These are phyloP conservation scores for Boeremia exigua DNA, from an alignment of 2,329 filamentous ascomycete genomes.

Conservation along the genomic window DNA sequence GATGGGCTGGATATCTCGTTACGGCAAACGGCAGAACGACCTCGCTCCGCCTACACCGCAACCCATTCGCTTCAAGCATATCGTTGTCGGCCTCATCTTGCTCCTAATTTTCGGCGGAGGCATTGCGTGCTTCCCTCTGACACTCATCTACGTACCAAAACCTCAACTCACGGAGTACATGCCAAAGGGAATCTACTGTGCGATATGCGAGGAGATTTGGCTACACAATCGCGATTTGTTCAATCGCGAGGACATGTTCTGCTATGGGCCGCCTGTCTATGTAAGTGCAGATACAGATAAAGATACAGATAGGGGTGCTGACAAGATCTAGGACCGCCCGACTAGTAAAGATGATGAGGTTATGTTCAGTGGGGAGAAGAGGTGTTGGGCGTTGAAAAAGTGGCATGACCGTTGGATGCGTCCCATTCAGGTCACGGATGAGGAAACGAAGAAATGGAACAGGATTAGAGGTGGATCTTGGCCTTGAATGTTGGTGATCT, in stretches of 20 bases:
- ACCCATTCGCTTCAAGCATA: not conserved
- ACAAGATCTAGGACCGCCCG: not conserved
- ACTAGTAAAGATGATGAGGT: slow-evolving; percentile 3
- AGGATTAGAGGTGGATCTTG: not conserved
- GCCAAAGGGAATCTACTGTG: slow-evolving; percentile 1
- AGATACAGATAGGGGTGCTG: not conserved
- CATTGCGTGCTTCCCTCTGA: slow-evolving; percentile 5
- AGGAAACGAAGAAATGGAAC: not conserved
- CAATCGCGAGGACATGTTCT: slow-evolving; percentile 7
- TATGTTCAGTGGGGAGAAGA: slow-evolving; percentile 4
- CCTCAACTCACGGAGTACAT: slow-evolving; percentile 5
- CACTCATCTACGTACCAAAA: not conserved
- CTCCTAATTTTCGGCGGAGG: not conserved
- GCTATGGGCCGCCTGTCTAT: slow-evolving; percentile 2
- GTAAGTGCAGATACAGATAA: not conserved
- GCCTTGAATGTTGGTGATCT: not conserved
- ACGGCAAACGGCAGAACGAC: not conserved
- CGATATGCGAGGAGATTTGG: slow-evolving; percentile 9
- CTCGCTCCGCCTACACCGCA: not conserved
- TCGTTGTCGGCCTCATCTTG: not conserved
- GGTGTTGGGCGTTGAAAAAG: slow-evolving; percentile 5
- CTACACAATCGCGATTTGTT: slow-evolving; percentile 10
- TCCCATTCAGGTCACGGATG: not conserved
- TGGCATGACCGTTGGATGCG: slow-evolving; percentile 13
- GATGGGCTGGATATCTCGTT: slow-evolving; percentile 12